Evolutionary conservation across 371 early-diverging fungal genomes (phyloP), one percentile per base, ranked within the genome.

Genomic region (Blakeslea trispora): DNA sequence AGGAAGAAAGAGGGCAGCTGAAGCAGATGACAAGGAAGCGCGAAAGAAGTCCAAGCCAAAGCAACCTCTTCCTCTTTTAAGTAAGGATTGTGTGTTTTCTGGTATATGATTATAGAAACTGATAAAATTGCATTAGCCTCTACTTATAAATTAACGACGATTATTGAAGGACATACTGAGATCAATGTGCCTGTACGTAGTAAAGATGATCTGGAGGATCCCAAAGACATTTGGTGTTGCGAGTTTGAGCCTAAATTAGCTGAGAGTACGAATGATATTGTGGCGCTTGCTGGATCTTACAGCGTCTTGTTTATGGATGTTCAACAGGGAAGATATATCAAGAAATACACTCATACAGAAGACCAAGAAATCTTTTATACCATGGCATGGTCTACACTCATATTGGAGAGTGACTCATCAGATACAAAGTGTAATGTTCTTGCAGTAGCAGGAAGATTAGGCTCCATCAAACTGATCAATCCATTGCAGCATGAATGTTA

Each of bases 401-500:
- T 50, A 17, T 21, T 65, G 34, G 59, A 61, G 23, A 58, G 58
- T 1, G 47, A 22, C 22, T 57, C 32, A 50, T 53, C 34, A 22
- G 66, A 70, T 8, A 66, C 64, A 32, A 49, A 54, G 0, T 69
- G 66, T 14, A 81, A 72, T 57, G 60, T 84, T 13, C 34, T 83
- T 28, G 84, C 82, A 4, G 81, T 71, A 1, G 84, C 81, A 34
- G 81, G 82, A 10, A 66, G 77, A 5, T 51, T 84, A 13, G 82
- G 82, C 1, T 81, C 83, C 28, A 78, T 85, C 67, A 85, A 85
- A 34, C 50, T 85, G 40, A 52, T 85, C 15, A 77, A 81, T 45
- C 75, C 82, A 4, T 54, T 73, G 5, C 82, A 79, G 50, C 75
- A 75, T 42, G 71, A 75, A 15, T 82, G 83, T 43, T 85, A 77